Percentiles rank a stretch among this genome's conserved stretches.
phyloP scores from a whole-genome alignment of 2,329 filamentous ascomycete species.

The Gaeumannomyces tritici region DNA sequence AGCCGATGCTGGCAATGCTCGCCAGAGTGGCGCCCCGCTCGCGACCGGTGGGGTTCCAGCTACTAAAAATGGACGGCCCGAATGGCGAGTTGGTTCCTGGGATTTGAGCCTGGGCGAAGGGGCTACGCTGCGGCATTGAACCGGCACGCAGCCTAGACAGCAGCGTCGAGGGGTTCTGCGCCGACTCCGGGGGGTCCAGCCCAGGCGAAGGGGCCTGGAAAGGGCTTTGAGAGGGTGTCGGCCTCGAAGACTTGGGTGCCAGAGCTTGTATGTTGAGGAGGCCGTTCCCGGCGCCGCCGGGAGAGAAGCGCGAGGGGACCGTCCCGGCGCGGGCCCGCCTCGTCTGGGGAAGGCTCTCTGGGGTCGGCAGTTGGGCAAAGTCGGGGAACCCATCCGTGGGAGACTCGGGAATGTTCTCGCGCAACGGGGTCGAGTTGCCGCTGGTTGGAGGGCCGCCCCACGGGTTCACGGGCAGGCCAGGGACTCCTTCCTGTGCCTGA shows the following conservation, averaged over 20 bases:
- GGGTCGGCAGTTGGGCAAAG: conserved; percentile 63
- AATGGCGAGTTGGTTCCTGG: conserved; percentile 59
- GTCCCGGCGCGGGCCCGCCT: conserved; percentile 86
- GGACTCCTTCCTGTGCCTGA: conserved; percentile 86
- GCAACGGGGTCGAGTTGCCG: conserved; percentile 89
- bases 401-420: conserved; percentile 95
- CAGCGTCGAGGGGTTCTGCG: conserved; percentile 54
- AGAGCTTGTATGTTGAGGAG: conserved; percentile 44
- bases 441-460: conserved; percentile 97
- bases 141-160: conserved; percentile 82
- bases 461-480: conserved; percentile 55
- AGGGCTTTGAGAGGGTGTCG: conserved; percentile 78
- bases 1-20: conserved; percentile 75
- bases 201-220: conserved; percentile 62
- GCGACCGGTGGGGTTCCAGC: conserved; percentile 66
- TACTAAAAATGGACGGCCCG: conserved; percentile 82
- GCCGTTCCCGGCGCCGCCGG: conserved; percentile 56
- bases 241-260: conserved; percentile 70
- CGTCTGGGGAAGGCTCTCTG: conserved; percentile 55
- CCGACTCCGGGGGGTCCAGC: conserved; percentile 35
- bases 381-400: conserved; percentile 94
- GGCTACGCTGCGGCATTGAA: conserved; percentile 84
- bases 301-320: conserved; percentile 88
- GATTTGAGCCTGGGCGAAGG: conserved; percentile 44
- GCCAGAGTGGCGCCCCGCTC: conserved; percentile 80